These are phyloP conservation scores for Hibiscus trionum DNA, from an alignment of 345 rosid species.

Conservation along the genomic window DNA sequence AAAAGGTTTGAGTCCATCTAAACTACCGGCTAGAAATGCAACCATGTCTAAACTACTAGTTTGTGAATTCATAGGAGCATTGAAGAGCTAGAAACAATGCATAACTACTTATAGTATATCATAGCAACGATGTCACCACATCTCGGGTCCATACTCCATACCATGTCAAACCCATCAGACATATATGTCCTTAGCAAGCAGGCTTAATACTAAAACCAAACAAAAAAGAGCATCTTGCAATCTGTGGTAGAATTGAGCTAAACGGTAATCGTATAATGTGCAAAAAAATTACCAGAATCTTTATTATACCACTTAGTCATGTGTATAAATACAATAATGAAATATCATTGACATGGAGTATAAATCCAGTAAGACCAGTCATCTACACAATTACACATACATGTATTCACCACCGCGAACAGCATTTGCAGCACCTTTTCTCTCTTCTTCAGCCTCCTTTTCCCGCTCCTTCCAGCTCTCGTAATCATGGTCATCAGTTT, in stretches of 20 bases:
- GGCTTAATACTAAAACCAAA: too few relatives aligned
- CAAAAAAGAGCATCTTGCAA: too few relatives aligned
- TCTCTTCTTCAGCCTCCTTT: slow-evolving; percentile 84
- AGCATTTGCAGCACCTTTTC: slow-evolving; percentile 91
- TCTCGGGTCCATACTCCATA: too few relatives aligned
- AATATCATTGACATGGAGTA: not conserved
- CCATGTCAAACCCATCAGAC: too few relatives aligned
- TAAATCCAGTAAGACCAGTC: slow-evolving; percentile 1
- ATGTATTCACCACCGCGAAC: slow-evolving; percentile 86
- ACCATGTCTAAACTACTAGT: too few relatives aligned
- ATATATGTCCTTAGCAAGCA: too few relatives aligned
- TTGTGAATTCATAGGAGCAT: too few relatives aligned
- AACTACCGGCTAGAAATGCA: too few relatives aligned
- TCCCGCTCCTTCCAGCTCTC: slow-evolving; percentile 93
- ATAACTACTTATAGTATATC: too few relatives aligned
- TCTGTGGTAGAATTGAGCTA: not conserved
- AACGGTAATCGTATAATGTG: not conserved
- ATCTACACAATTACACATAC: slow-evolving; percentile 47
- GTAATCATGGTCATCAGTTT: slow-evolving; percentile 79
- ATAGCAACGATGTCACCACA: too few relatives aligned
- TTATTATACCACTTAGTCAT: not conserved
- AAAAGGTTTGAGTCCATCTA: too few relatives aligned
- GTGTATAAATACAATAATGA: not conserved
- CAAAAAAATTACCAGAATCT: not conserved
- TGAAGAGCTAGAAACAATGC: too few relatives aligned